Evolutionary conservation across 2,329 filamentous ascomycete genomes (phyloP).

Genomic region (Exophiala bonariae): DNA sequence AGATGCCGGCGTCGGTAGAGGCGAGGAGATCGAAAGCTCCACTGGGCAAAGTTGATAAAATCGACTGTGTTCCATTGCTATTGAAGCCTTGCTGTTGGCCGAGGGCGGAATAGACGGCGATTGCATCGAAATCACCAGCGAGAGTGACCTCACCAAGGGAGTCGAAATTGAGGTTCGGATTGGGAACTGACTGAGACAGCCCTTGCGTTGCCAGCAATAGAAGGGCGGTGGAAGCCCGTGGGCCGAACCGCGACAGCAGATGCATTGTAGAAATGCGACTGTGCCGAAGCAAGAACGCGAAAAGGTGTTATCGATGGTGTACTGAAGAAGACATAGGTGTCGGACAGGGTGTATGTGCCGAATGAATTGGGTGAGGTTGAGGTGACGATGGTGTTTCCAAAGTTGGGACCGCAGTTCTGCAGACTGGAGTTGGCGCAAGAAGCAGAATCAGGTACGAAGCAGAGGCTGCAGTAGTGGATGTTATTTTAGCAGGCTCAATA

Average conservation of each 20-base stretch:
- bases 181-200: slow-evolving; percentile 51
- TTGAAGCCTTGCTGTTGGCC: slow-evolving; percentile 71
- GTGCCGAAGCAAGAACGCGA: slow-evolving; percentile 23
- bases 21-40: slow-evolving; percentile 75
- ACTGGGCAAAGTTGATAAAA: slow-evolving; percentile 81
- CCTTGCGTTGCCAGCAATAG: slow-evolving; percentile 19
- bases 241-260: slow-evolving; percentile 24
- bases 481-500: too few relatives aligned
- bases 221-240: slow-evolving; percentile 14
- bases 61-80: slow-evolving; percentile 76
- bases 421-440: neutral
- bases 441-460: neutral
- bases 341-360: neutral
- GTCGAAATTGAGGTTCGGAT: slow-evolving; percentile 74
- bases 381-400: slow-evolving; percentile 11
- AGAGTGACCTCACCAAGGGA: slow-evolving; percentile 80
- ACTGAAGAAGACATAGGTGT: slow-evolving; percentile 23
- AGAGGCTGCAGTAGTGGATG: slow-evolving; percentile 1
- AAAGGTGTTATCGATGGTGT: slow-evolving; percentile 17
- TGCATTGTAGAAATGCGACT: slow-evolving; percentile 24
- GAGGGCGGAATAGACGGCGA: slow-evolving; percentile 84
- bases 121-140: slow-evolving; percentile 84
- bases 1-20: slow-evolving; percentile 79
- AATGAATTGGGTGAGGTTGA: neutral
- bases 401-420: slow-evolving; percentile 12